Evolutionary conservation across 2,329 filamentous ascomycete species (phyloP).

Genomic region (Aureobasidium sp.): DNA sequence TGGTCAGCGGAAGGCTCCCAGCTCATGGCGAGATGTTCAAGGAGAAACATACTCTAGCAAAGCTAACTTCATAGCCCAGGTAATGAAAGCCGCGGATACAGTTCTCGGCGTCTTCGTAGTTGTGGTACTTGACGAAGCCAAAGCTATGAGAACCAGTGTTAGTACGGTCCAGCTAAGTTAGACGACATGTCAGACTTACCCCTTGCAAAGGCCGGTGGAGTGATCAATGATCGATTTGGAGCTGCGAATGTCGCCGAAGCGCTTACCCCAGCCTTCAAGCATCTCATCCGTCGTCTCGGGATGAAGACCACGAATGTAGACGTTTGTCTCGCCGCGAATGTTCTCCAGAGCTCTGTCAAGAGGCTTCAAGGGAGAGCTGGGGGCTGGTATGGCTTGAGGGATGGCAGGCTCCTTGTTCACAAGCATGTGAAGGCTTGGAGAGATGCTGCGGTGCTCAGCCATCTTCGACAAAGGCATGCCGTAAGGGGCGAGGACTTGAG

Average conservation of each 20-base stretch:
- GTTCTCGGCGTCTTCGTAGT: slow-evolving; percentile 80
- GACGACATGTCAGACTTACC: slow-evolving; percentile 48
- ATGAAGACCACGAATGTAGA: slow-evolving; percentile 94
- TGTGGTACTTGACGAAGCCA: slow-evolving; percentile 92
- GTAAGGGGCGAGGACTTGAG: slow-evolving; percentile 37
- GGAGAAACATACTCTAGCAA: slow-evolving; percentile 63
- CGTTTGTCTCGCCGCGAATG: slow-evolving; percentile 89
- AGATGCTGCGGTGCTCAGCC: slow-evolving; percentile 31
- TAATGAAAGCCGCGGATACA: slow-evolving; percentile 95
- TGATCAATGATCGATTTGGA: slow-evolving; percentile 99
- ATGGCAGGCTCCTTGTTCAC: slow-evolving; percentile 67
- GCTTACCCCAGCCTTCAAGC: slow-evolving; percentile 69
- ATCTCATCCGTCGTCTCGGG: slow-evolving; percentile 93
- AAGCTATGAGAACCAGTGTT: slow-evolving; percentile 53
- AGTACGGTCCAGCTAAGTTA: slow-evolving; percentile 18
- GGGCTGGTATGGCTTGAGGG: slow-evolving; percentile 81
- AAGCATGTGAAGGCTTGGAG: slow-evolving; percentile 37
- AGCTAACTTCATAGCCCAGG: slow-evolving; percentile 94
- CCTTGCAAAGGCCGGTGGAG: slow-evolving; percentile 88
- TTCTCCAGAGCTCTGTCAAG: slow-evolving; percentile 93
- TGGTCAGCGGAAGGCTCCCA: slow-evolving; percentile 19
- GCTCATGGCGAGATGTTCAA: neutral
- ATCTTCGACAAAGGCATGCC: slow-evolving; percentile 31
- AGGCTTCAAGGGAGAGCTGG: slow-evolving; percentile 76
- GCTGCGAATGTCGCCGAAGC: slow-evolving; percentile 90